These are phyloP conservation scores for Escovopsis sp. DNA, from an alignment of 2,329 filamentous ascomycete genomes.

Conservation along the genomic window DNA sequence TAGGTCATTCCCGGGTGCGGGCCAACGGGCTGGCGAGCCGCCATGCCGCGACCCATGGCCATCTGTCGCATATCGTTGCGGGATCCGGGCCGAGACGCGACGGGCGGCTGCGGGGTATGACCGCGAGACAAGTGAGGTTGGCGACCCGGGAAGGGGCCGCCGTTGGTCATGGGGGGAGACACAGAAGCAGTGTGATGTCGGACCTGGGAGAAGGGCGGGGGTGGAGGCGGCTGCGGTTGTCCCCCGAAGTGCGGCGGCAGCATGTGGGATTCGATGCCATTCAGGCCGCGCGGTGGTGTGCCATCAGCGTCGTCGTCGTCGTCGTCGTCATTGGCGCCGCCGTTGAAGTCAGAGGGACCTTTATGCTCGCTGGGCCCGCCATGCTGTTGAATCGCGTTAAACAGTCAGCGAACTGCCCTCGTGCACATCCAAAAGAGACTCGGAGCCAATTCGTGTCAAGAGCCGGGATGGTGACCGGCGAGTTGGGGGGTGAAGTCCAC, in stretches of 20 bases:
- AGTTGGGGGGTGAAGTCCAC: no score
- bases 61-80: slow-evolving; percentile 59
- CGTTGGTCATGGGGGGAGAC: slow-evolving; percentile 76
- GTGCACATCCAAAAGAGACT: no score
- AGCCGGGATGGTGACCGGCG: no score
- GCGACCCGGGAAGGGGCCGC: slow-evolving; percentile 49
- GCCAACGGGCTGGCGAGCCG: slow-evolving; percentile 46
- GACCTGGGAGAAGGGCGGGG: slow-evolving; percentile 52
- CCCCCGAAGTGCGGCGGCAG: slow-evolving; percentile 58
- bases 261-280: slow-evolving; percentile 39
- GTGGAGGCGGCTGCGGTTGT: slow-evolving; percentile 30
- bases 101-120: slow-evolving; percentile 65
- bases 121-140: slow-evolving; percentile 39
- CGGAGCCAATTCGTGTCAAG: no score
- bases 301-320: slow-evolving; percentile 56
- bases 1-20: slow-evolving; percentile 55
- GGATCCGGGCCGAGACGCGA: slow-evolving; percentile 54
- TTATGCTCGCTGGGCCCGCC: slow-evolving; percentile 92
- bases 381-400: slow-evolving; percentile 42
- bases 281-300: slow-evolving; percentile 53
- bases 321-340: slow-evolving; percentile 74
- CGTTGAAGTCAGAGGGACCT: slow-evolving; percentile 81
- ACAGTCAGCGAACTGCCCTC: no score
- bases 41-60: slow-evolving; percentile 51
- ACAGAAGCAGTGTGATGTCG: slow-evolving; percentile 71